Base-by-base conservation (phyloP, 1,284 basidiomycete species). In the Rhodotorula mucilaginosa region DNA sequence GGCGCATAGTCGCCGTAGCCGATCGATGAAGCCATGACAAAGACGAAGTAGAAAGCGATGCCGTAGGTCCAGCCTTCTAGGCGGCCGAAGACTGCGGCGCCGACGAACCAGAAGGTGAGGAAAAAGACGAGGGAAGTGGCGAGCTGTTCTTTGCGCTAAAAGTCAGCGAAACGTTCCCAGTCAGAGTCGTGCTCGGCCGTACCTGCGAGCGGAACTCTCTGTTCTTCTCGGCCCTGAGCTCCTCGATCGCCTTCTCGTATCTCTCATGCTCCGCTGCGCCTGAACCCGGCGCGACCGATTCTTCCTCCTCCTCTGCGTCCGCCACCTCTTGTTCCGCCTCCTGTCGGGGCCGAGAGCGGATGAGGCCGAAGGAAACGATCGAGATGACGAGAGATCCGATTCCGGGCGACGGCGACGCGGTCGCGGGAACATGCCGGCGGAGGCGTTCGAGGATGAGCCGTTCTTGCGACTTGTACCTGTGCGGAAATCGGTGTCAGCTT, bases 1-100 rank as follows among this genome's bases (percentile, higher is more conserved):
- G 89, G 89, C 0, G 84, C 78, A 48, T 85, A 83, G 75, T 92
- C 90, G 13, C 90, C 89, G 76, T 88, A 91, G 2, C 90, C 89
- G 31, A 89, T 68, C 23, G 67, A 52, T 2, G 57, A 52, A 23
- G 65, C 61, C 19, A 65, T 29, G 54, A 69, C 39, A 29, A 54
- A 71, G 77, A 68, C 23, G 62, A 49, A 93, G 77, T 90, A 91
- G 76, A 90, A 79, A 0, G 88, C 84, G 19, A 79, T 71, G 7
- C 84, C 86, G 77, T 82, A 87, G 26, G 80, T 76, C 85, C 85
- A 86, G 13, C 80, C 79, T 73, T 89, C 87, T 0, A 86, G 85
- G 21, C 78, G 77, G 56, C 79, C 80, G 74, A 89, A 89, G 21
- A 88, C 86, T 0, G 83, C 83, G 1, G 86, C 84, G 16, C 88